Percentiles rank a stretch among this genome's conserved stretches.
phyloP scores from a whole-genome alignment of 73 alveolate genomes.

The Loxodes magnus region DNA sequence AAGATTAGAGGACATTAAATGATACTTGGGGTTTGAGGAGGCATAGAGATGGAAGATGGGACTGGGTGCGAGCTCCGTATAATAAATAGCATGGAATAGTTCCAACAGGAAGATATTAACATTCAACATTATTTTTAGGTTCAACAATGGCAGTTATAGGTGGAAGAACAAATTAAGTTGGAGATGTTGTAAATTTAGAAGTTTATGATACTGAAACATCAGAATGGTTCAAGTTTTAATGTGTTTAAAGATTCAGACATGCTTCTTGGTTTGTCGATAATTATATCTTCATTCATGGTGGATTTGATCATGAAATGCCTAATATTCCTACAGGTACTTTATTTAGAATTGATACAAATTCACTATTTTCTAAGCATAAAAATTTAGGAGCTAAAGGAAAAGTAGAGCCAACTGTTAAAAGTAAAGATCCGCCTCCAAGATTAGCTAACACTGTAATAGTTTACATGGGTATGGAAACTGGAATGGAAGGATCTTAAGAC shows the following conservation, averaged over 20 bases:
- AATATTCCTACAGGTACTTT: constrained; percentile 1
- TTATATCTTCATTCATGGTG: constrained; percentile 77
- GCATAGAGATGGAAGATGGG: constrained; percentile 98
- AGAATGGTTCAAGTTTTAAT: constrained; percentile 77
- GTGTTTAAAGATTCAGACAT: constrained; percentile 79
- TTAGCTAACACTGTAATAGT: constrained; percentile 16
- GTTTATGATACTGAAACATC: constrained; percentile 94
- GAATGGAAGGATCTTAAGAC: no score
- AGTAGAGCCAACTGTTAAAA: no score
- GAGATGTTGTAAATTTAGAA: constrained; percentile 78
- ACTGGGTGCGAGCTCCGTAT: constrained; percentile 95
- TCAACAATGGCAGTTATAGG: constrained; percentile 82
- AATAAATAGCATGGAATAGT: neutral
- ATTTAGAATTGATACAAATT: neutral
- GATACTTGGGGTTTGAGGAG: constrained; percentile 98
- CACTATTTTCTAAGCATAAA: neutral
- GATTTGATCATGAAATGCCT: constrained; percentile 84
- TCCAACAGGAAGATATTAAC: constrained; percentile 52
- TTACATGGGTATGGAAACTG: constrained; percentile 17
- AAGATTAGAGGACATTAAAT: constrained; percentile 64
- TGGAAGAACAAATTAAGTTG: constrained; percentile 76
- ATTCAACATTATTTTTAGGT: constrained; percentile 80
- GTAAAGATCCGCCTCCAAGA: no score
- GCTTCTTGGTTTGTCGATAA: constrained; percentile 29
- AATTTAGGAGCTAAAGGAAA: no score